Conservation (phyloP, 495 filamentous ascomycete genomes). For the Parathielavia hyrcaniae region DNA sequence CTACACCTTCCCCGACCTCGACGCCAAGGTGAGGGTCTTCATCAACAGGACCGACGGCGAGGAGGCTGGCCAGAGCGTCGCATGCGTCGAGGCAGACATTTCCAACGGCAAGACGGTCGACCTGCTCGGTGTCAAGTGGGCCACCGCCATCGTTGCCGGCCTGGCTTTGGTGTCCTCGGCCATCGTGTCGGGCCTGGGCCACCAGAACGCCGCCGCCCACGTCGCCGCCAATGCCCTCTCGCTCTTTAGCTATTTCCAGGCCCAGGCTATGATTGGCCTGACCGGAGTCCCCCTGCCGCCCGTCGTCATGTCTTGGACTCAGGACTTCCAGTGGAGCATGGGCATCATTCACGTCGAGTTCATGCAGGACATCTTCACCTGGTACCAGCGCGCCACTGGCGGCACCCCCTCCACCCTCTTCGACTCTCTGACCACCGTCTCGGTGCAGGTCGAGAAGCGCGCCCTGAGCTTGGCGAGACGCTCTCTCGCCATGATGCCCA, state of each 20-base stretch:
- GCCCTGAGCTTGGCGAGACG: slow-evolving; percentile 46
- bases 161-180: slow-evolving; percentile 78
- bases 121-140: slow-evolving; percentile 82
- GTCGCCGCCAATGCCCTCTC: slow-evolving; percentile 92
- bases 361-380: slow-evolving; percentile 82
- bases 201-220: slow-evolving; percentile 94
- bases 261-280: slow-evolving; percentile 92
- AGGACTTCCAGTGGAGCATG: slow-evolving; percentile 99
- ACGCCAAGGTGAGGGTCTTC: slow-evolving; percentile 73
- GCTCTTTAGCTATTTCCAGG: slow-evolving; percentile 92
- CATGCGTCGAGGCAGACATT: slow-evolving; percentile 83
- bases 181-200: slow-evolving; percentile 73
- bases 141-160: slow-evolving; percentile 84
- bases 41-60: slow-evolving; percentile 59
- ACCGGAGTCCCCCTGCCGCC: slow-evolving; percentile 75
- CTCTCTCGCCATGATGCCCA: slow-evolving; percentile 47
- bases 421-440: slow-evolving; percentile 64
- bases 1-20: slow-evolving; percentile 87
- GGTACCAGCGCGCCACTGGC: slow-evolving; percentile 94
- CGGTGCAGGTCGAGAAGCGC: slow-evolving; percentile 80
- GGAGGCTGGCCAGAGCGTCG: slow-evolving; percentile 52
- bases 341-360: slow-evolving; percentile 86
- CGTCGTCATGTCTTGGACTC: slow-evolving; percentile 89
- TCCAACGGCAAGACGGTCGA: slow-evolving; percentile 94
- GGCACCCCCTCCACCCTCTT: slow-evolving; percentile 80